Evolutionary conservation across 305 asterid genomes (phyloP).

Genomic region (Nicotiana rustica): DNA sequence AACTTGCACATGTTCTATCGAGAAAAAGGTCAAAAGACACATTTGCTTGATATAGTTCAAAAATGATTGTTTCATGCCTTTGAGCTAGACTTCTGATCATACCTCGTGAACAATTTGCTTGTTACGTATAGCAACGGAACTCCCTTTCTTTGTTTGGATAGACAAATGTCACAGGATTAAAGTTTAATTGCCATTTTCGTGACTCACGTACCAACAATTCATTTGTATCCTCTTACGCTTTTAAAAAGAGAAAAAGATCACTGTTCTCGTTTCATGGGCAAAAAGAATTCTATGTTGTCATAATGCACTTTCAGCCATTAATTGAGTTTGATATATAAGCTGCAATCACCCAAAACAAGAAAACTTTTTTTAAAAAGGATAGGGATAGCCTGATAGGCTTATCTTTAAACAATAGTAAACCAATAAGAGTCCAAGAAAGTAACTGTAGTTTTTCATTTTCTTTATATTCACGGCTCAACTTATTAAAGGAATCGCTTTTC

Average conservation of each 20-base stretch:
- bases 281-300: background rate
- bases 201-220: constrained; percentile 5
- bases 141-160: constrained; percentile 25
- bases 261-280: background rate
- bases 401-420: constrained; percentile 10
- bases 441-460: background rate
- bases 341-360: constrained; percentile 12
- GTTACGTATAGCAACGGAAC: background rate
- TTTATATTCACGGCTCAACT: background rate
- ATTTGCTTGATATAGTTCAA: constrained; percentile 5
- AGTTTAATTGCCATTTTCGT: constrained; percentile 3
- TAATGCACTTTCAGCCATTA: background rate
- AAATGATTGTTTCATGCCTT: background rate
- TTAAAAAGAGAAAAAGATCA: background rate
- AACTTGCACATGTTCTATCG: background rate
- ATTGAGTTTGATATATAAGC: background rate
- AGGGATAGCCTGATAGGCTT: background rate
- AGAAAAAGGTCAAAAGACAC: background rate
- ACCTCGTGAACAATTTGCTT: background rate
- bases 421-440: background rate
- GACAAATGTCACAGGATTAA: background rate
- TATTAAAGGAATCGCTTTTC: background rate
- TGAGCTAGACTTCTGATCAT: background rate
- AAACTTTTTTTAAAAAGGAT: too few relatives aligned
- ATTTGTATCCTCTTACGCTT: background rate